These are phyloP conservation scores for Bipolaris sorokiniana DNA, from an alignment of 2,329 filamentous ascomycete genomes.

Conservation along the genomic window DNA sequence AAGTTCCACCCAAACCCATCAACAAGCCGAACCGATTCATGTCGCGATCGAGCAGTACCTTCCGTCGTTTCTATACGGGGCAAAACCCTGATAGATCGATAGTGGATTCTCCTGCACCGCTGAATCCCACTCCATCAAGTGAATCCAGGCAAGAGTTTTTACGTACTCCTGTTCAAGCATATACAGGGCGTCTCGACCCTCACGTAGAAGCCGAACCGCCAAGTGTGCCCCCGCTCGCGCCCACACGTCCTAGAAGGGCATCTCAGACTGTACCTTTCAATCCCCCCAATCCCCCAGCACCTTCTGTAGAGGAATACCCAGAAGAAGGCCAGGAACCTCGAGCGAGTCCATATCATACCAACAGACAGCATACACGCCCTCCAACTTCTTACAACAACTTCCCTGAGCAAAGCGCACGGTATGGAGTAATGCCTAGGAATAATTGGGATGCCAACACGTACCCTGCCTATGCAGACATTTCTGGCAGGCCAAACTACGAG, in stretches of 20 bases:
- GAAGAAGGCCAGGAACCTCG: constrained; percentile 36
- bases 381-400: constrained; percentile 35
- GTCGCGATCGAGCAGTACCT: constrained; percentile 26
- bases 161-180: constrained; percentile 36
- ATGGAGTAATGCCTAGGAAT: constrained; percentile 20
- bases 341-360: constrained; percentile 33
- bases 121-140: constrained; percentile 21
- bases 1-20: constrained; percentile 10
- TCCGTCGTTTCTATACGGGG: constrained; percentile 41
- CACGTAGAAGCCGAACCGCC: constrained; percentile 23
- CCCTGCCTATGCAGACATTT: constrained; percentile 27
- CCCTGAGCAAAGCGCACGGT: constrained; percentile 16
- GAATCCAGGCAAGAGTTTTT: constrained; percentile 40
- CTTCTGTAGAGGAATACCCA: constrained; percentile 39
- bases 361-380: constrained; percentile 30
- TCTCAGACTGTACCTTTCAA: constrained; percentile 17
- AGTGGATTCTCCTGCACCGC: constrained; percentile 33
- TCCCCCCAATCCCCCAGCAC: constrained; percentile 11
- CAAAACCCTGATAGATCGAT: constrained; percentile 37
- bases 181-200: constrained; percentile 33
- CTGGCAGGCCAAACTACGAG: constrained; percentile 28
- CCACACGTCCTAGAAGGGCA: constrained; percentile 15
- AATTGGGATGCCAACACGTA: constrained; percentile 23
- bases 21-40: constrained; percentile 19
- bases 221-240: constrained; percentile 12